These are phyloP conservation scores for Nitzschia putrida DNA, from an alignment of 108 stramenopile species.

Conservation along the genomic window DNA sequence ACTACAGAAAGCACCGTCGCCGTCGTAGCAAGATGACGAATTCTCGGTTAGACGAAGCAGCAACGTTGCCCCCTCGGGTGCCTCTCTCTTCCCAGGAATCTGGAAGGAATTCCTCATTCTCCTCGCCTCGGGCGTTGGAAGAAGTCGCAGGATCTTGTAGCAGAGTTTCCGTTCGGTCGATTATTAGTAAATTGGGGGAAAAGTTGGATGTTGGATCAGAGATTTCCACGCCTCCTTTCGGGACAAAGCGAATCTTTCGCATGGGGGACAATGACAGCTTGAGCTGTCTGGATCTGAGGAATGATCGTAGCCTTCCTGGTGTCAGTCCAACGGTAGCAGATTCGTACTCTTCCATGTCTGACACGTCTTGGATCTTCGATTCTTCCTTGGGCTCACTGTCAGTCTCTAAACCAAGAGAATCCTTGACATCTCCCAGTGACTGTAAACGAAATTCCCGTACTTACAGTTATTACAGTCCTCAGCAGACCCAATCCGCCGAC, in stretches of 20 bases:
- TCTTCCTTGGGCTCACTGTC: neutral
- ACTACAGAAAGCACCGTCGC: neutral
- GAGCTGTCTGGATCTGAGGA: neutral
- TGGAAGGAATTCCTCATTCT: neutral
- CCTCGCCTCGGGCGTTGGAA: neutral
- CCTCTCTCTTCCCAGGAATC: neutral
- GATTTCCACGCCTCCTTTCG: neutral
- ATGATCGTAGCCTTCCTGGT: neutral
- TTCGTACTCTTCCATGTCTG: neutral
- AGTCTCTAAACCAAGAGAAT: neutral
- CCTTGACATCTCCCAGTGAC: neutral
- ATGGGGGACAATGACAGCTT: neutral
- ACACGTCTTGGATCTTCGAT: neutral
- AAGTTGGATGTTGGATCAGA: conserved; percentile 7
- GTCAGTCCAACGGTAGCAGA: neutral
- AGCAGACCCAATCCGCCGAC: neutral
- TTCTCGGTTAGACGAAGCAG: neutral
- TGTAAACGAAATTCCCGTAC: neutral
- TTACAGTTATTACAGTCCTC: neutral
- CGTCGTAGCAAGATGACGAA: neutral
- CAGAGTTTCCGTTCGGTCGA: conserved; percentile 2
- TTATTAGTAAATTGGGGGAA: conserved; percentile 13
- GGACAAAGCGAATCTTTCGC: neutral
- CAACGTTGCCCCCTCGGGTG: neutral
- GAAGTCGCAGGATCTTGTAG: neutral